phyloP scores from a whole-genome alignment of 225 moss, liverwort and hornwort species.

The Physcomitrium patens region DNA sequence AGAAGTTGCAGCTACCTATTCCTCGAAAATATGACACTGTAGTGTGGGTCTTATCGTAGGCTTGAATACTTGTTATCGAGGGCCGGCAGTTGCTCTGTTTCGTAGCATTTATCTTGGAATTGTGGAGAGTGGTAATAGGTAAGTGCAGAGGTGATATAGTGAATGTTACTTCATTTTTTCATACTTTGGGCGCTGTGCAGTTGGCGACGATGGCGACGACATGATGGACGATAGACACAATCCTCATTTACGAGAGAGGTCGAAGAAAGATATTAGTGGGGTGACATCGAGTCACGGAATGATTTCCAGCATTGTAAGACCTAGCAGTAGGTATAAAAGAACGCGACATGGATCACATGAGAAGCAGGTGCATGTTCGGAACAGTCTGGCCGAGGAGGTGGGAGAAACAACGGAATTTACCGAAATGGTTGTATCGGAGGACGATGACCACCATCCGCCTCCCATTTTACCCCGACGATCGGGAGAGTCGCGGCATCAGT shows the following conservation, averaged over 20 bases:
- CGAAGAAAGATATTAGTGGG: constrained; percentile 70
- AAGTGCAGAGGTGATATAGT: not conserved
- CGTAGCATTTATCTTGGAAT: too few relatives aligned
- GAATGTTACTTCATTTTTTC: constrained; percentile 13
- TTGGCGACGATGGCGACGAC: constrained; percentile 87
- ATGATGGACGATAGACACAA: constrained; percentile 84
- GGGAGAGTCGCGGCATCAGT: constrained; percentile 68
- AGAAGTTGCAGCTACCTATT: not conserved
- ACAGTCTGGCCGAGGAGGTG: constrained; percentile 66
- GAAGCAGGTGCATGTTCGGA: constrained; percentile 63
- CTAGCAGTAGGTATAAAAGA: constrained; percentile 76
- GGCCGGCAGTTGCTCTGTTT: too few relatives aligned
- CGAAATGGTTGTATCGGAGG: constrained; percentile 82
- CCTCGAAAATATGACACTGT: not conserved
- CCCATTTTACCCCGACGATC: constrained; percentile 77
- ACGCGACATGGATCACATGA: constrained; percentile 89
- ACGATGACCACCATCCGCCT: constrained; percentile 90
- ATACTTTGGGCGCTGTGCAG: constrained; percentile 45
- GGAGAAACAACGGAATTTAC: constrained; percentile 90
- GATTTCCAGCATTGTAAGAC: constrained; percentile 47
- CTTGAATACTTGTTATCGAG: not conserved
- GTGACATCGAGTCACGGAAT: constrained; percentile 40
- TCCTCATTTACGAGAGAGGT: constrained; percentile 74
- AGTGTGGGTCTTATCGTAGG: not conserved
- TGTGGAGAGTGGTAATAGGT: too few relatives aligned